Conservation (phyloP, 495 filamentous ascomycete species). For the Aspergillus indologenus region DNA sequence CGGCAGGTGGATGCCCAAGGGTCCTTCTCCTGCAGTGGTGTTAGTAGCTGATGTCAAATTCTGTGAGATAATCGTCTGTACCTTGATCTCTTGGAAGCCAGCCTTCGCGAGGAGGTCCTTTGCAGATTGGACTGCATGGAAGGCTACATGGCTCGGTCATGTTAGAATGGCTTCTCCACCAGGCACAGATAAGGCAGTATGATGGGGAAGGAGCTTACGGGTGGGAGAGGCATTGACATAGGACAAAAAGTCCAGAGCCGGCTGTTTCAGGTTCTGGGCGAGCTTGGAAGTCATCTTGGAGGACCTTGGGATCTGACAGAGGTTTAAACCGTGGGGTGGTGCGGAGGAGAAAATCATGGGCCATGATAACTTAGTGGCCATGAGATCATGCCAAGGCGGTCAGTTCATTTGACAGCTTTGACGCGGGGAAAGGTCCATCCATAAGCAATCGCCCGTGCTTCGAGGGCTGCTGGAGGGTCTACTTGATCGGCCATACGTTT, state of each 20-base stretch:
- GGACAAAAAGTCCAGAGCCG: conserved; percentile 80
- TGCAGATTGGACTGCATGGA: conserved; percentile 84
- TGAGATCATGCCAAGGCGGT: conserved; percentile 21
- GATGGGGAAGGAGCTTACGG: conserved; percentile 55
- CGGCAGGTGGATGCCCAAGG: conserved; percentile 76
- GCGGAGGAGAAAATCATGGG: background rate
- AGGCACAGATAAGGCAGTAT: background rate
- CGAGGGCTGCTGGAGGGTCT: background rate
- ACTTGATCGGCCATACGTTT: conserved; percentile 5
- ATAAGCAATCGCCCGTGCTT: background rate
- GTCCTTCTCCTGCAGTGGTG: conserved; percentile 66
- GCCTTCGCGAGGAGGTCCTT: conserved; percentile 71
- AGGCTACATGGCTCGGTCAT: conserved; percentile 56
- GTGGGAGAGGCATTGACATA: conserved; percentile 95
- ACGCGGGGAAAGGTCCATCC: conserved; percentile 16
- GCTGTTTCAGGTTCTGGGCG: conserved; percentile 48
- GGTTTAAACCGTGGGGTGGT: conserved; percentile 11
- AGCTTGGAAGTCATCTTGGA: conserved; percentile 53
- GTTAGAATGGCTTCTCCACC: conserved; percentile 19
- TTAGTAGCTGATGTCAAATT: conserved; percentile 1
- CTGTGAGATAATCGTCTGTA: too few species aligned
- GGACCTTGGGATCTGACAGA: conserved; percentile 21
- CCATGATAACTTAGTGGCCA: background rate
- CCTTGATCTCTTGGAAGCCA: conserved; percentile 81
- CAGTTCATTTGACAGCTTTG: background rate